Base-by-base conservation (phyloP, 305 asterid genomes). In the Rubia occidens region DNA sequence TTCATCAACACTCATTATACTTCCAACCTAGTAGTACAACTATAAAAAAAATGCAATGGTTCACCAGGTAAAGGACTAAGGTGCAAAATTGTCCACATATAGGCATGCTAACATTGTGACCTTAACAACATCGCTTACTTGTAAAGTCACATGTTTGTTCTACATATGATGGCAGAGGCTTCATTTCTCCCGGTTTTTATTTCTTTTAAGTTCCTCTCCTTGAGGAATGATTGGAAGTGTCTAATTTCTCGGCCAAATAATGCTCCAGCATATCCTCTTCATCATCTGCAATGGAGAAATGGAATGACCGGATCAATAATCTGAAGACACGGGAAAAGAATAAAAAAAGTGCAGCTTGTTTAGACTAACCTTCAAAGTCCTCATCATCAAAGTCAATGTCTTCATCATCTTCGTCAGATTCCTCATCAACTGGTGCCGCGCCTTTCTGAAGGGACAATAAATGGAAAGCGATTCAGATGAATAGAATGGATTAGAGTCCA, bases 211-310 rank as follows among this genome's bases (percentile, higher is more conserved):
- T 51, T 56, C 68, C 80, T 76, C 76, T 72, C 69, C 60, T 67
- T 60, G 80, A 82, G 64, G 89, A 83, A 79, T 76, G 88, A 76
- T 80, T 51, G 10, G 87, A 73, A 5, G 82, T 64, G 58, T 81
- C 88, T 64, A 85, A 76, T 67, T 84, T 86, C 75, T 85, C 99
- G 0, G 99, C 97, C 68, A 95, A 82, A 84, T 88, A 95, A 82
- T 95, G 97, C 79, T 91, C 97, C 26, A 95, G 84, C 99, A 91
- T 88, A 76, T 91, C 97, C 1, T 91, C 97, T 80, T 93, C 99
- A 65, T 94, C 97, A 66, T 85, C 97, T 87, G 82, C 68, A 39
- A 62, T 20, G 66, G 63, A 3, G 60, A 11, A 29, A 67, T 35
- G 26, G 65, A 60, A 74, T 63, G 20, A 29, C 43, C n/a, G 10